Evolutionary conservation across 108 stramenopile genomes (phyloP).

Genomic region (Mayamaea pseudoterrestris): DNA sequence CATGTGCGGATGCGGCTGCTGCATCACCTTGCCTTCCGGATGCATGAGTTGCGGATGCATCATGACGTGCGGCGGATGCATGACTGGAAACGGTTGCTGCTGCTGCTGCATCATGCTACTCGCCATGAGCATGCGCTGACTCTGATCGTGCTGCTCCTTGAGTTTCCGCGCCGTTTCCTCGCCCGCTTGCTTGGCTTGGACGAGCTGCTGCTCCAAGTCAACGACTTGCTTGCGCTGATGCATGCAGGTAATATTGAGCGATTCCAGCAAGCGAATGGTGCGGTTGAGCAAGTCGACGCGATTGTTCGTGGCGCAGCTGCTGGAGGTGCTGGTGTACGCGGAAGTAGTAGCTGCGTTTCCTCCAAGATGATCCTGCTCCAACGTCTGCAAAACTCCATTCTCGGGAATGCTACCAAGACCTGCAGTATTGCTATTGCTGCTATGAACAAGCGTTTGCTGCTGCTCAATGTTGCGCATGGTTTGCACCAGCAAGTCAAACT

Average conservation of each 20-base stretch:
- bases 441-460: too few species aligned
- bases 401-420: too few species aligned
- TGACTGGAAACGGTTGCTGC: too few species aligned
- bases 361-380: too few species aligned
- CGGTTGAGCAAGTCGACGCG: conserved; percentile 74
- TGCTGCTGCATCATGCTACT: neutral
- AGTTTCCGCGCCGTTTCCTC: conserved; percentile 34
- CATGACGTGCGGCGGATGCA: too few species aligned
- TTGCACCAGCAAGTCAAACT: conserved; percentile 49
- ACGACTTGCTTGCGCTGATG: conserved; percentile 24
- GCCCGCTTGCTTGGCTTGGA: conserved; percentile 32
- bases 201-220: conserved; percentile 39
- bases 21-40: too few species aligned
- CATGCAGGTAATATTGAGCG: conserved; percentile 18
- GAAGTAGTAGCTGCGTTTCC: too few species aligned
- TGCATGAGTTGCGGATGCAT: too few species aligned
- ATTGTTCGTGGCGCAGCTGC: too few species aligned
- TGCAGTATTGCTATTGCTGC: conserved; percentile 20
- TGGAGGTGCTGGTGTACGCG: too few species aligned
- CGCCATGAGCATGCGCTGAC: conserved; percentile 40
- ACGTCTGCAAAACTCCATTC: too few species aligned
- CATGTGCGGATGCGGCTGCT: too few species aligned
- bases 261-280: conserved; percentile 43
- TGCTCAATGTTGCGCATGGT: conserved; percentile 56
- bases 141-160: conserved; percentile 30